Evolutionary conservation across 2,329 filamentous ascomycete species (phyloP), one percentile per base, ranked within the genome.

Genomic region (Metarhizium brunneum): DNA sequence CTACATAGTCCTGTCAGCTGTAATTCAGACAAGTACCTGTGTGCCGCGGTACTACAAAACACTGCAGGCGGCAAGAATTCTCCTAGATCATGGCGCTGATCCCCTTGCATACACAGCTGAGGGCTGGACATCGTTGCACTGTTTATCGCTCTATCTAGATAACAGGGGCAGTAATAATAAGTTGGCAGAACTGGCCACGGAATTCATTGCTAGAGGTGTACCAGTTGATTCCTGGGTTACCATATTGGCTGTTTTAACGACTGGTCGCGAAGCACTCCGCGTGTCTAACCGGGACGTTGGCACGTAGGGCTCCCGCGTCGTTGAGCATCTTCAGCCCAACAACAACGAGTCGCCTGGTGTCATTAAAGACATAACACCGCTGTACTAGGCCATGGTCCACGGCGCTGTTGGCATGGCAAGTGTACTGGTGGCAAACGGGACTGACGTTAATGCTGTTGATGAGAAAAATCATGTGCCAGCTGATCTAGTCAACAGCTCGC

Each of bases 71-170:
- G 59, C 62, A 7, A 56, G 53, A 11, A n/a, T 59, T 52, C 60
- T 66, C 35, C 64, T 68, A 20, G 48, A 54, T 14, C 57, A 59
- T 42, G 63, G 63, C 4, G 66, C 65, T 4, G 57, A 61, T 45
- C 54, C 62, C 7, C 4, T 54, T 1, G 36, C 54, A 2, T 25
- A 52, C 6, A 65, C 64, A 2, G 55, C 56, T 38, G 66, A 66
- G 53, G 64, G 64, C 4, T 64, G 63, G 63, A 65, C 62, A 11
- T 52, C 59, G 14, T 52, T 68, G 40, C 63, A 68, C 49, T 58
- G 53, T 38, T 50, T 66, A 14, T 58, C 60, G 1, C 53, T 60
- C 5, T 49, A 58, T 18, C 38, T 47, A 32, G 49, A 35, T 3
- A 52, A 60, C 20, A 30, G 50, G 2, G 47, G 55, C 4, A 54